Percentiles rank a stretch among this genome's conserved stretches.
These are phyloP conservation scores for Plasmodium yoelii DNA, from an alignment of 169 alveolate genomes.

Conservation along the genomic window DNA sequence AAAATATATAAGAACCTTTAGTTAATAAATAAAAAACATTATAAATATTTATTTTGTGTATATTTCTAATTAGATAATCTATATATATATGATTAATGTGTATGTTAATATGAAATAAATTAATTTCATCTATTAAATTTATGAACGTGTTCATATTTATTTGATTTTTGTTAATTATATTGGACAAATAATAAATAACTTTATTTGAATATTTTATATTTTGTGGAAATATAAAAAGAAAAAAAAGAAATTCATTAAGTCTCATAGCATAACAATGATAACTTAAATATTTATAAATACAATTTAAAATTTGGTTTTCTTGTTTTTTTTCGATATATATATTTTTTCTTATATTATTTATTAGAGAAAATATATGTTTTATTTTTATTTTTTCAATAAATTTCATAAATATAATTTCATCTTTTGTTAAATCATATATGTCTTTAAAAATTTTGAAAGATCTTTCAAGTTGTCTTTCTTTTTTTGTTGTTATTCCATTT, in stretches of 20 bases:
- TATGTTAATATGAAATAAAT: conserved; percentile 16
- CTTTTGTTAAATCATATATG: conserved; percentile 34
- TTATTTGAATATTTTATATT: conserved; percentile 21
- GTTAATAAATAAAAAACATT: conserved; percentile 14
- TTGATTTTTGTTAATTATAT: background rate
- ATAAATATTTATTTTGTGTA: conserved; percentile 1
- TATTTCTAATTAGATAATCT: conserved; percentile 17
- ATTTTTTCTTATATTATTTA: conserved; percentile 53
- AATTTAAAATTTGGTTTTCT: conserved; percentile 14
- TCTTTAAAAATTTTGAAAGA: conserved; percentile 5
- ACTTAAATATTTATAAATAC: conserved; percentile 54
- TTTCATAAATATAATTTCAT: conserved; percentile 50
- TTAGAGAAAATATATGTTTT: conserved; percentile 27
- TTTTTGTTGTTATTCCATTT: background rate
- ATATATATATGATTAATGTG: conserved; percentile 12
- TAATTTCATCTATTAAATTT: conserved; percentile 18
- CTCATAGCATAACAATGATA: conserved; percentile 22
- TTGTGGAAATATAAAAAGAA: conserved; percentile 44
- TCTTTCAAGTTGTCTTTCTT: conserved; percentile 5
- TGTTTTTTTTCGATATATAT: conserved; percentile 17
- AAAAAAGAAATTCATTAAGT: conserved; percentile 22
- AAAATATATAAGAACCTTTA: conserved; percentile 21
- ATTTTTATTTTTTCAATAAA: conserved; percentile 43
- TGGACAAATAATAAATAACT: conserved; percentile 11
- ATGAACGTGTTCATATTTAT: conserved; percentile 7